These are phyloP conservation scores for Cyclotella sp. DNA, from an alignment of 108 stramenopile species.

Conservation along the genomic window DNA sequence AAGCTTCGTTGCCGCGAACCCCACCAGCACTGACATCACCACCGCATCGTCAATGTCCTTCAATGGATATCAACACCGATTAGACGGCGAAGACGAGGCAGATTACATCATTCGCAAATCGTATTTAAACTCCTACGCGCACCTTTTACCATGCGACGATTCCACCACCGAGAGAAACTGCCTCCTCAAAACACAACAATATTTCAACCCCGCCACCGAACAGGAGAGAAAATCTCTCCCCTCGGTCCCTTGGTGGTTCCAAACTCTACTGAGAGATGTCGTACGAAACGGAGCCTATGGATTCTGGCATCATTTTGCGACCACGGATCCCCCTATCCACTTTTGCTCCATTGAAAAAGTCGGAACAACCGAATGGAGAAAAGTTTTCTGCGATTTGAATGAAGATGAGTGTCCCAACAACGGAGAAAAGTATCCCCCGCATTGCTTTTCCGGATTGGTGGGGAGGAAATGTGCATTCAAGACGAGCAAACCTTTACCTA, in stretches of 20 bases:
- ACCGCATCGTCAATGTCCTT: not conserved
- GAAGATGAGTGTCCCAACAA: conserved; percentile 26
- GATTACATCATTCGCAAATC: conserved; percentile 40
- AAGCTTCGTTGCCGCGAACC: not conserved
- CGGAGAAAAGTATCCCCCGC: conserved; percentile 9
- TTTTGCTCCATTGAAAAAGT: conserved; percentile 61
- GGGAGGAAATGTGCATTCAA: conserved; percentile 28
- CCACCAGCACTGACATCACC: not conserved
- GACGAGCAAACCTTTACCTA: conserved; percentile 22
- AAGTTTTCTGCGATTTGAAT: conserved; percentile 36
- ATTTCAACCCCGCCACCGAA: conserved; percentile 5
- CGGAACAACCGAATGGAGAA: conserved; percentile 48
- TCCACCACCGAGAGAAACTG: conserved; percentile 10
- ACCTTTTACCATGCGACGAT: conserved; percentile 38
- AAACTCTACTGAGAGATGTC: conserved; percentile 57
- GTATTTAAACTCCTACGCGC: conserved; percentile 37
- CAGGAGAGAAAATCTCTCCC: conserved; percentile 5
- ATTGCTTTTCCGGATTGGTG: not conserved
- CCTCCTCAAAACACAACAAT: conserved; percentile 20
- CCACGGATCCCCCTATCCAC: conserved; percentile 45
- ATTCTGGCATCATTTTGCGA: conserved; percentile 55
- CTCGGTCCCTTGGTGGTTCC: conserved; percentile 65
- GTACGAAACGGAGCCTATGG: conserved; percentile 26
- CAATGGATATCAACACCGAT: not conserved
- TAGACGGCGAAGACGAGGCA: conserved; percentile 38